Evolutionary conservation across 176 grass and related monocot species (phyloP).

Genomic region (Luzula sylvatica): DNA sequence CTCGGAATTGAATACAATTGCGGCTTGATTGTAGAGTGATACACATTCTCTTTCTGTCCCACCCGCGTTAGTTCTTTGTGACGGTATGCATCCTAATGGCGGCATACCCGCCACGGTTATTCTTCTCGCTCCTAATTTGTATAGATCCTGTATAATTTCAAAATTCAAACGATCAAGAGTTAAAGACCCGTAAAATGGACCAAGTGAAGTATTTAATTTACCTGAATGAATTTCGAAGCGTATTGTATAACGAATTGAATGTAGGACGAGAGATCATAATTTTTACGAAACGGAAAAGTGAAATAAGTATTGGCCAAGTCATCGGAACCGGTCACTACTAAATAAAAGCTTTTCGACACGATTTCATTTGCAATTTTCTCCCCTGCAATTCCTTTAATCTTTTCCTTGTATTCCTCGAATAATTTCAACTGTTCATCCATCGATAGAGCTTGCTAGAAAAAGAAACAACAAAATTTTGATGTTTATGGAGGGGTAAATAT

Average conservation of each 20-base stretch:
- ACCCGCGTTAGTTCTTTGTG: slow-evolving; percentile 66
- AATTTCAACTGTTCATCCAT: slow-evolving; percentile 69
- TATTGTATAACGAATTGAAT: slow-evolving; percentile 46
- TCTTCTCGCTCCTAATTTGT: slow-evolving; percentile 34
- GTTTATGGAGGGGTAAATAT: no score
- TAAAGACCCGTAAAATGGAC: no score
- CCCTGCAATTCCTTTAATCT: slow-evolving; percentile 39
- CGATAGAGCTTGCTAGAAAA: slow-evolving; percentile 52
- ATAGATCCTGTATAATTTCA: slow-evolving; percentile 45
- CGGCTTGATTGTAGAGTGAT: slow-evolving; percentile 55
- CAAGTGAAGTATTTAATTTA: slow-evolving; percentile 8
- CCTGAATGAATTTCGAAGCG: slow-evolving; percentile 61
- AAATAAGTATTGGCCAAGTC: slow-evolving; percentile 94
- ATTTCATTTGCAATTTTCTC: slow-evolving; percentile 28
- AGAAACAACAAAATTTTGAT: no score
- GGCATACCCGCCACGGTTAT: slow-evolving; percentile 36
- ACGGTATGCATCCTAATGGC: slow-evolving; percentile 77
- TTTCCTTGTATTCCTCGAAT: slow-evolving; percentile 84
- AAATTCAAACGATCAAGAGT: no score
- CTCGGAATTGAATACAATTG: slow-evolving; percentile 42
- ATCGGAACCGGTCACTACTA: slow-evolving; percentile 48
- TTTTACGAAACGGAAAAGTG: slow-evolving; percentile 46
- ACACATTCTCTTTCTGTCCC: slow-evolving; percentile 58
- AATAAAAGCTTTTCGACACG: slow-evolving; percentile 47
- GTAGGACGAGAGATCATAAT: slow-evolving; percentile 79